A percentile compares a stretch with the other conserved stretches of the same genome.
Conservation (phyloP, 208 protist genomes). For the Acanthamoeba triangularis region DNA sequence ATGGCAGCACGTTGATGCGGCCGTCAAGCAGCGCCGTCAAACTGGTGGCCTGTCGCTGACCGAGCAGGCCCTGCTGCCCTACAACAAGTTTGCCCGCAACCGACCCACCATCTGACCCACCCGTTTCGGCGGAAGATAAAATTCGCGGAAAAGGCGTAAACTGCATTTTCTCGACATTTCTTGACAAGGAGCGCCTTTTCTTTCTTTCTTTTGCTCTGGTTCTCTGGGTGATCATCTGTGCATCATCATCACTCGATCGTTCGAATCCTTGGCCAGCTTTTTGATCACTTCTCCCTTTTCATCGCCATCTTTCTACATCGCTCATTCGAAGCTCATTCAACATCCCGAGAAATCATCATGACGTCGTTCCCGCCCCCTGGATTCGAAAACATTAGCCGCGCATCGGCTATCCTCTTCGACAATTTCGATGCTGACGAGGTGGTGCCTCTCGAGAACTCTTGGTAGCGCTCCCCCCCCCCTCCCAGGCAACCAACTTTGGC, state of each 20-base stretch:
- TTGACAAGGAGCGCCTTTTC: no score
- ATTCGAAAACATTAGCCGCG: conserved; percentile 50
- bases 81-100: not conserved
- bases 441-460: conserved; percentile 59
- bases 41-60: not conserved
- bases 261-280: no score
- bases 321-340: no score
- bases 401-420: conserved; percentile 45
- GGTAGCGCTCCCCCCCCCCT: not conserved
- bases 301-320: no score
- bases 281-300: no score
- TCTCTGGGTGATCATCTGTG: no score
- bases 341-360: not conserved
- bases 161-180: no score
- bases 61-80: not conserved
- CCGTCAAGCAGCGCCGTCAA: not conserved
- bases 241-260: no score
- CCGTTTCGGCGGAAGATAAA: not conserved
- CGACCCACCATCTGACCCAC: not conserved
- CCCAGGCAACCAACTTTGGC: not conserved
- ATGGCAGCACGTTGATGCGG: conserved; percentile 1
- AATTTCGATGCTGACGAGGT: conserved; percentile 70
- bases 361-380: conserved; percentile 63
- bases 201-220: no score
- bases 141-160: no score